These are phyloP conservation scores for Daldinia eschscholtzii DNA, from an alignment of 2,329 filamentous ascomycete genomes.

Conservation along the genomic window DNA sequence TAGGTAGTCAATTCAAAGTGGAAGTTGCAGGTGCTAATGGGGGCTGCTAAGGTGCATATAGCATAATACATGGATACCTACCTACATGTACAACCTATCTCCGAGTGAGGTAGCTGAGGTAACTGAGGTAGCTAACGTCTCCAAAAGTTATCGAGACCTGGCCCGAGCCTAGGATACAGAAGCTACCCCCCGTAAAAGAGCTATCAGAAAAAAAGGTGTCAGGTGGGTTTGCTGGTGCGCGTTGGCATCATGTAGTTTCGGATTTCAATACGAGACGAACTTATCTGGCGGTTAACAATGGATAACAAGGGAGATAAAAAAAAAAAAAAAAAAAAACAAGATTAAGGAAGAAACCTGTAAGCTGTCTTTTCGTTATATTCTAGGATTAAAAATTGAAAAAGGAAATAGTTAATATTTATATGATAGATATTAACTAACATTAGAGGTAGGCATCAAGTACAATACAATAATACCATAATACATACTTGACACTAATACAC, in stretches of 20 bases:
- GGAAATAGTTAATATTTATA: background rate
- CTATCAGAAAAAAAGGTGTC: conserved; percentile 19
- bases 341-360: background rate
- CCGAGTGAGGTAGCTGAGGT: background rate
- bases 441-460: background rate
- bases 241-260: conserved; percentile 42
- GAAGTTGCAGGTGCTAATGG: conserved; percentile 1
- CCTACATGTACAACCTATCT: background rate
- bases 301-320: background rate
- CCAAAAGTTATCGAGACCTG: conserved; percentile 31
- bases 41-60: conserved; percentile 9
- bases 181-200: conserved; percentile 10
- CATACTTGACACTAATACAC: background rate
- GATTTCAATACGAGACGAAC: conserved; percentile 45
- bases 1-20: no score
- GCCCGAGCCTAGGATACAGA: conserved; percentile 33
- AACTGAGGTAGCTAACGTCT: background rate
- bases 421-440: background rate
- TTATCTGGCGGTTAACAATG: conserved; percentile 46
- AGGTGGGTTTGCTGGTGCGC: conserved; percentile 18
- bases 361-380: background rate
- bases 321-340: background rate
- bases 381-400: background rate
- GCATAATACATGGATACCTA: conserved; percentile 1
- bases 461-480: background rate